Evolutionary conservation across 306 rosid genomes (phyloP).

Genomic region (Vigna trinervia): DNA sequence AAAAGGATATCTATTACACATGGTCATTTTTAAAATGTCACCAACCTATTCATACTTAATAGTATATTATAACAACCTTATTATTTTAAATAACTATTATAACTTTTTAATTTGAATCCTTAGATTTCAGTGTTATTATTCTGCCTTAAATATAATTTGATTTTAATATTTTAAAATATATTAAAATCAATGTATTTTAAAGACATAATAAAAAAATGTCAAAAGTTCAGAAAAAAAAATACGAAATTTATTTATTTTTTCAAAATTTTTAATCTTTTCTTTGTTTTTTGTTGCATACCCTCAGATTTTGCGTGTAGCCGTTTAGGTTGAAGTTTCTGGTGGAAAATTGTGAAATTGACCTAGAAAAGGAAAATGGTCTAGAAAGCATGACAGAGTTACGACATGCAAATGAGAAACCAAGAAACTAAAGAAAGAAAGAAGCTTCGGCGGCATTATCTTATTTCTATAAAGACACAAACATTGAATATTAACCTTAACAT

Average conservation of each 20-base stretch:
- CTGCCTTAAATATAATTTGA: too few species aligned
- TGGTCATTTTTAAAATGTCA: too few species aligned
- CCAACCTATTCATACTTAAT: not conserved
- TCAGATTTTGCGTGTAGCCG: not conserved
- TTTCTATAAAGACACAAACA: conserved; percentile 39
- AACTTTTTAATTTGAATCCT: too few species aligned
- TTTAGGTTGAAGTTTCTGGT: not conserved
- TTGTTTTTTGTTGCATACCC: not conserved
- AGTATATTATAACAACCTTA: not conserved
- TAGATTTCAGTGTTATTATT: too few species aligned
- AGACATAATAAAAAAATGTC: too few species aligned
- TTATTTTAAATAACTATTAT: not conserved
- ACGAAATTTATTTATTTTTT: too few species aligned
- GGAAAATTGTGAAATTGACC: not conserved
- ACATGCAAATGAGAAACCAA: conserved; percentile 40
- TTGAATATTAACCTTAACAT: conserved; percentile 26
- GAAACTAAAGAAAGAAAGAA: conserved; percentile 35
- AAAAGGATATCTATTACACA: too few species aligned
- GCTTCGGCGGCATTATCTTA: conserved; percentile 43
- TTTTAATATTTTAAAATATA: too few species aligned
- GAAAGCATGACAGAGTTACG: not conserved
- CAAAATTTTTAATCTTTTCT: too few species aligned
- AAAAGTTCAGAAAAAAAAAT: too few species aligned
- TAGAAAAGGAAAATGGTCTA: not conserved
- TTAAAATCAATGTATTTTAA: too few species aligned